Base-by-base conservation (phyloP, 1,284 basidiomycete species). In the Trichosporon faecale region DNA sequence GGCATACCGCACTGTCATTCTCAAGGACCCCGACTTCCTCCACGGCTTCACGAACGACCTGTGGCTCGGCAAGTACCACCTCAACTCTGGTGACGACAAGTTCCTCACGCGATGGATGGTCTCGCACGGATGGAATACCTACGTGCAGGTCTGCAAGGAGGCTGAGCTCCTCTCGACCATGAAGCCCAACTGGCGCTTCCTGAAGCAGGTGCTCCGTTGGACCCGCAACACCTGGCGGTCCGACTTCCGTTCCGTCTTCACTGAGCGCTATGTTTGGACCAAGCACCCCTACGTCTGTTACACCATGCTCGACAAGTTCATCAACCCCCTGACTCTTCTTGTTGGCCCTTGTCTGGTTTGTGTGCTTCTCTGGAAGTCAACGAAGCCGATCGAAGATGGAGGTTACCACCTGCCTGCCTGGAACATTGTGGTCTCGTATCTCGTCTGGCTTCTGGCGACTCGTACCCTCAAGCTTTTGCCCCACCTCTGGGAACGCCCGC, bases 51-150 rank as follows among this genome's bases (percentile, higher is more conserved):
- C 93, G 9, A 92, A 95, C 82, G 93, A 95, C 82, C 92, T 90
- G 79, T 95, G 93, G 93, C 84, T 94, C 64, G 92, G 90, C 71
- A 94, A 93, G 84, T 95, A 95, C 83, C 92, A 94, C 82, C 88
- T 94, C 75, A 95, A 95, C 83, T 93, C 91, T 3, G 92, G 92
- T 37, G 93, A 95, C 84, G 93, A 95, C 86, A 95, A 95, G 84
- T 95, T 94, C 85, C 85, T 95, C 79, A 95, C 94, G n/a, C 86
- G 94, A 40, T 96, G 94, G 94, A 94, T 95, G 91, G 93, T 95
- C 72, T 90, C 89, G 79, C 92, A 95, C 79, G 93, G 93, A 18
- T 96, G 94, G 94, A 91, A 88, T 82, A 95, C 93, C 18, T 94
- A 94, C 81, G 92, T 95, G 60, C 94, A 95, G 81, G 91, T 90